Base-by-base conservation (phyloP, 2,329 filamentous ascomycete species). In the Aspergillus fijiensis region DNA sequence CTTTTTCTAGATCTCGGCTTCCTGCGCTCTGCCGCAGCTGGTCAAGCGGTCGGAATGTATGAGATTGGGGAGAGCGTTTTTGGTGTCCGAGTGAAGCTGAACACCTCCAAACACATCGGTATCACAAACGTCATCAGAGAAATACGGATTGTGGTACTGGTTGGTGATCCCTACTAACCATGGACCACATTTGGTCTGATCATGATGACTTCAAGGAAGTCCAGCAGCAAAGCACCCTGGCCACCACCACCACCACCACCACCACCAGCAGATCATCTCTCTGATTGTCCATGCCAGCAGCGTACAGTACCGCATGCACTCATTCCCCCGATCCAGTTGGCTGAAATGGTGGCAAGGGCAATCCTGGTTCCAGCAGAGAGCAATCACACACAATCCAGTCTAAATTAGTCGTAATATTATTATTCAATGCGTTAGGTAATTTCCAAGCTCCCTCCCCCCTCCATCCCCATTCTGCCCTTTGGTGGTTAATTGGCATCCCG, bases 351-450 rank as follows among this genome's bases (percentile, higher is more conserved):
- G 16, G 39, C 39, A 42, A 42, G 39, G 39, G 5, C 33, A 25
- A 27, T 29, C 49, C 21, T 50, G 23, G 25, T 16, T 16, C 7
- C 31, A 5, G 25, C 11, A 21, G 19, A 31, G 27, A 10, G 33
- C 27, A 27, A 48, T 47, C 19, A 31, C 23, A 47, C 31, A 33
- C 25, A 29, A 23, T 23, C 23, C 23, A 23, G 23, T 23, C 23
- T 23, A 27, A 6, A 12, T n/a, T 47, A 55, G 45, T 55, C 39
- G 7, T 47, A 35, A 14, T 10, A 33, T n/a, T 55, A 55, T 6
- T 4, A 2, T 14, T 16, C 42, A 49, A 33, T 11, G 25, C 25
- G 53, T 55, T 55, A 55, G 53, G 53, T 55, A 55, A 55, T n/a
- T 47, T 47, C 10, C 19, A 55, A 49, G 53, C 33, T 49, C 42